A percentile compares a stretch with the other conserved stretches of the same genome.
These are phyloP conservation scores for Suhomyces sp. DNA, from an alignment of 805 yeast genomes.

Conservation along the genomic window DNA sequence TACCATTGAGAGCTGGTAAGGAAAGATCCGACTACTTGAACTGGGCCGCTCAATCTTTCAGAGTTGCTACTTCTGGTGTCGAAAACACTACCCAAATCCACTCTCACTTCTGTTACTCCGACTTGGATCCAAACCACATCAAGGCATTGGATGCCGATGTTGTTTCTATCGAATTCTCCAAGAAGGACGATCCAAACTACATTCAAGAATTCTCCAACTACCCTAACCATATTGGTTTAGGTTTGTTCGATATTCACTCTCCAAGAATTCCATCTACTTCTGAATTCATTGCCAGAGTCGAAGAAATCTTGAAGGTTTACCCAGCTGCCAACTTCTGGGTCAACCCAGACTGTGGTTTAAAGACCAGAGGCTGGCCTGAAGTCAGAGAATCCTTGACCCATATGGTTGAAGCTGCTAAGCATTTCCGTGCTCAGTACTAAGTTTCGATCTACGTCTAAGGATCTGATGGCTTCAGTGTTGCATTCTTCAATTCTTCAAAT, in stretches of 20 bases:
- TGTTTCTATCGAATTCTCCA: conserved; percentile 98
- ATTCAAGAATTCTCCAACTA: conserved; percentile 96
- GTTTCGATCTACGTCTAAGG: conserved; percentile 1
- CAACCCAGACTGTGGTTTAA: conserved; percentile 99
- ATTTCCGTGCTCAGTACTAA: conserved; percentile 57
- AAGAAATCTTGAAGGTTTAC: conserved; percentile 92
- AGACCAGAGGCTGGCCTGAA: conserved; percentile 99
- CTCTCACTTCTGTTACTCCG: conserved; percentile 99
- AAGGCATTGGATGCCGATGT: conserved; percentile 99
- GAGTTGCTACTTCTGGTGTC: conserved; percentile 99
- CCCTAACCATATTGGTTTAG: conserved; percentile 99
- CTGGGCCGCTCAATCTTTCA: conserved; percentile 99
- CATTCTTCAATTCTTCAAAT: conserved; percentile 40
- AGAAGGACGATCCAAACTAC: conserved; percentile 98
- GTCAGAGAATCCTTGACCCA: conserved; percentile 91
- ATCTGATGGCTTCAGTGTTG: too few relatives aligned
- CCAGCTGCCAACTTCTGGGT: conserved; percentile 99
- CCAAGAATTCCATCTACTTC: conserved; percentile 99
- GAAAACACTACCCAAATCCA: conserved; percentile 94
- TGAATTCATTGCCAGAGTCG: conserved; percentile 92
- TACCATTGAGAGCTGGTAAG: conserved; percentile 96
- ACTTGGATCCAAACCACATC: conserved; percentile 98
- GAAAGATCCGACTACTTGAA: conserved; percentile 95
- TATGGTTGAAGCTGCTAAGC: conserved; percentile 99
- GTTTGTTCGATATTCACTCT: conserved; percentile 98